These are phyloP conservation scores for Choanephora cucurbitarum DNA, from an alignment of 371 early-diverging fungal species.

Conservation along the genomic window DNA sequence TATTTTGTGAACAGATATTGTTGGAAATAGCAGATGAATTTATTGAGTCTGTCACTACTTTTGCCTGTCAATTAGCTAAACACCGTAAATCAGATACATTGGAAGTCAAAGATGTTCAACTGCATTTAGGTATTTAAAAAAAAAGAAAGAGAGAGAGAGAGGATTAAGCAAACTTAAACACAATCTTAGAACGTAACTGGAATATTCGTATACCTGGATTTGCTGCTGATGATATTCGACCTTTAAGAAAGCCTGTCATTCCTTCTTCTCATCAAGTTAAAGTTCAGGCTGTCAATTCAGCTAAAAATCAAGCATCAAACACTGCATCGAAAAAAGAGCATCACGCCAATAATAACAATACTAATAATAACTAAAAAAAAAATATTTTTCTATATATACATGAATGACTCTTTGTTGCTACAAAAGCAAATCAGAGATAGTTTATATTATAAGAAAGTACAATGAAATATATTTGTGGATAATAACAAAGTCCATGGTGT, in stretches of 20 bases:
- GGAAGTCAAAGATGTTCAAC: conserved; percentile 90
- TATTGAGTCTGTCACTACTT: conserved; percentile 83
- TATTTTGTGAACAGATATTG: conserved; percentile 55
- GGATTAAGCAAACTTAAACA: neutral
- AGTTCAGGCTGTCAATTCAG: conserved; percentile 66
- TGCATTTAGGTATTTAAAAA: conserved; percentile 92
- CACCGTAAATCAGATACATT: conserved; percentile 84
- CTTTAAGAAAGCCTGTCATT: conserved; percentile 69
- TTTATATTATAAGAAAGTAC: no score
- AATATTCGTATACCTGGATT: conserved; percentile 93
- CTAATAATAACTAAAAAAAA: no score
- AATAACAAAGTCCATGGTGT: no score
- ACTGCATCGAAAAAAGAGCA: conserved; percentile 14
- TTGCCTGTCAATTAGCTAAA: conserved; percentile 88
- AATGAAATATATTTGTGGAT: no score
- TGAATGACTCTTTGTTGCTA: no score
- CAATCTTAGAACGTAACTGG: conserved; percentile 82
- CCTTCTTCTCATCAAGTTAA: conserved; percentile 67
- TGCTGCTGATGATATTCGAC: conserved; percentile 80
- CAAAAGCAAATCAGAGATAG: no score
- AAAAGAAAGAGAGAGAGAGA: conserved; percentile 17
- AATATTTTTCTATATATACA: no score
- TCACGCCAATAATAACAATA: no score
- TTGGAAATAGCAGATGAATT: conserved; percentile 93
- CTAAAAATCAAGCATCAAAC: conserved; percentile 36